Evolutionary conservation across 1,284 basidiomycete species (phyloP).

Genomic region (Trametes sp.): DNA sequence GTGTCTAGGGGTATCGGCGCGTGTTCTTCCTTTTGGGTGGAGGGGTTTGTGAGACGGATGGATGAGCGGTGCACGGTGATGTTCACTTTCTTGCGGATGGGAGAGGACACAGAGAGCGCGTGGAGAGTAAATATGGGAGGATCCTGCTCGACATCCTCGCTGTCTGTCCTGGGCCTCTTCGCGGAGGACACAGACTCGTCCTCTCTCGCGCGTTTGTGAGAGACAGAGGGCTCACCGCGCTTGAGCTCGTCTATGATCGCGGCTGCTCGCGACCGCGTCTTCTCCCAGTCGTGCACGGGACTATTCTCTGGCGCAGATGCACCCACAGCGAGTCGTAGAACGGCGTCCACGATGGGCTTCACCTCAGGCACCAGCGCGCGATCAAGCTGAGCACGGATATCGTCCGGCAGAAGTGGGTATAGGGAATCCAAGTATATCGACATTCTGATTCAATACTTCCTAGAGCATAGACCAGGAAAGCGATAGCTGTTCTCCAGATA

Average conservation of each 20-base stretch:
- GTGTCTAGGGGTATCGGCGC: conserved; percentile 53
- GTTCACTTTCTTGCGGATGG: conserved; percentile 75
- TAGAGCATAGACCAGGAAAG: too few relatives aligned
- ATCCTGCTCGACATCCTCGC: conserved; percentile 43
- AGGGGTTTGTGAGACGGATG: conserved; percentile 58
- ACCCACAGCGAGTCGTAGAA: conserved; percentile 36
- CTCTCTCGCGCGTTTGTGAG: conserved; percentile 35
- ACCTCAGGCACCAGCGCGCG: conserved; percentile 24
- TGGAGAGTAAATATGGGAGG: conserved; percentile 61
- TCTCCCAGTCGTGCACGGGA: conserved; percentile 24
- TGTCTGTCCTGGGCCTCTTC: conserved; percentile 22
- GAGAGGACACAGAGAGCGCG: conserved; percentile 65
- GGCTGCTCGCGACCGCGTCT: conserved; percentile 28
- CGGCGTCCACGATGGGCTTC: conserved; percentile 29
- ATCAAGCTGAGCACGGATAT: conserved; percentile 24
- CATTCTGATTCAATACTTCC: background rate
- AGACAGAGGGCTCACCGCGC: conserved; percentile 18
- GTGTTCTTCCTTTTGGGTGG: conserved; percentile 51
- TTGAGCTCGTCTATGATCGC: conserved; percentile 29
- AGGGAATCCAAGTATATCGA: conserved; percentile 27
- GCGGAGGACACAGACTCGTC: conserved; percentile 26
- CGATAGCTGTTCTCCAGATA: too few relatives aligned
- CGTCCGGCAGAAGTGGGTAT: conserved; percentile 25
- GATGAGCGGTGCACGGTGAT: conserved; percentile 58
- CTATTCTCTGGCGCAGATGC: conserved; percentile 26